A percentile compares a stretch with the other conserved stretches of the same genome.
Evolutionary conservation across 2,329 filamentous ascomycete species (phyloP).

Genomic region (Domatiomyces catenatus): DNA sequence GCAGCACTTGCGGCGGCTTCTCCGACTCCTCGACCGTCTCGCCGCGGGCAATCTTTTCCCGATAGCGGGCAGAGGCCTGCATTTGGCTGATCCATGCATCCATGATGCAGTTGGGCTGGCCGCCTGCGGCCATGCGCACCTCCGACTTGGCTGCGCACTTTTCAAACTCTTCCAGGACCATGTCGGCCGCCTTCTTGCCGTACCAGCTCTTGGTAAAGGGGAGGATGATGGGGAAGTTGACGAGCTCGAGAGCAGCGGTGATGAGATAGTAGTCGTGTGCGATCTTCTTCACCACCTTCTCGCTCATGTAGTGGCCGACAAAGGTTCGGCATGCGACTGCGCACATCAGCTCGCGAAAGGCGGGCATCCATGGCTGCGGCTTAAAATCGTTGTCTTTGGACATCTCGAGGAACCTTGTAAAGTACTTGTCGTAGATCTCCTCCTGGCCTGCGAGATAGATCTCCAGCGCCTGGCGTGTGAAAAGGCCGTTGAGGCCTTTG

Average conservation of each 20-base stretch:
- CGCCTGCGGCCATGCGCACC: conserved; percentile 77
- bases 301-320: conserved; percentile 85
- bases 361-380: conserved; percentile 73
- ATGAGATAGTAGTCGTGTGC: conserved; percentile 95
- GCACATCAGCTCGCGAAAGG: conserved; percentile 89
- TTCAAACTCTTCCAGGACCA: conserved; percentile 77
- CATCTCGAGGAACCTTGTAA: conserved; percentile 59
- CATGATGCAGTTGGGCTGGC: conserved; percentile 80
- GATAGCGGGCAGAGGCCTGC: conserved; percentile 69
- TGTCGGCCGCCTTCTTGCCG: conserved; percentile 86
- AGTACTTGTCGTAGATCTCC: conserved; percentile 78
- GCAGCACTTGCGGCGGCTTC: conserved; percentile 70
- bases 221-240: conserved; percentile 95
- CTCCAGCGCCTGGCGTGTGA: conserved; percentile 78
- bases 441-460: conserved; percentile 84
- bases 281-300: conserved; percentile 82
- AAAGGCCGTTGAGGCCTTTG: conserved; percentile 86
- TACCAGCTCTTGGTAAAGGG: conserved; percentile 95
- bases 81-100: conserved; percentile 86
- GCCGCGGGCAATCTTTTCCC: conserved; percentile 60
- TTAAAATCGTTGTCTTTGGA: conserved; percentile 57
- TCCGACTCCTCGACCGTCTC: conserved; percentile 50
- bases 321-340: conserved; percentile 94
- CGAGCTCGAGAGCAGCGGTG: conserved; percentile 84
- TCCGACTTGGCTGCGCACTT: conserved; percentile 90